phyloP scores from a whole-genome alignment of 768 basidiomycete species.

The Mycena filopes region DNA sequence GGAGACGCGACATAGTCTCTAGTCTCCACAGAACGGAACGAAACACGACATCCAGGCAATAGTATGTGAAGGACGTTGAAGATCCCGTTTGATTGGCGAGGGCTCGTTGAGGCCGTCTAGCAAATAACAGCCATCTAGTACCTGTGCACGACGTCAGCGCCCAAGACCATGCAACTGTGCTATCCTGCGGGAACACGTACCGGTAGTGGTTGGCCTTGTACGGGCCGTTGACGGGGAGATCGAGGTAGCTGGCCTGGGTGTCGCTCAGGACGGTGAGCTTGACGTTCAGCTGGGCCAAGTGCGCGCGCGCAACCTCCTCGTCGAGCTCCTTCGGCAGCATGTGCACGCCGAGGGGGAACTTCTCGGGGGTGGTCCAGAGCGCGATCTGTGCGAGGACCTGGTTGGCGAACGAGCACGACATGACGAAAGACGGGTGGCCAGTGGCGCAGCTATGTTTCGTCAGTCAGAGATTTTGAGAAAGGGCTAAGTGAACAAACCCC shows the following conservation, averaged over 20 bases:
- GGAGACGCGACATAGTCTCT: conserved; percentile 55
- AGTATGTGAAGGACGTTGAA: conserved; percentile 67
- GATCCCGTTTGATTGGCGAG: conserved; percentile 69
- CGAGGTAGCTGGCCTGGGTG: conserved; percentile 90
- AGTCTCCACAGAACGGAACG: conserved; percentile 55
- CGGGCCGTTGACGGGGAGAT: conserved; percentile 83
- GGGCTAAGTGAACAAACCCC: conserved; percentile 58
- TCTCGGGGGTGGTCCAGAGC: conserved; percentile 92
- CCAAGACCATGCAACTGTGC: neutral
- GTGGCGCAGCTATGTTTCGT: conserved; percentile 79
- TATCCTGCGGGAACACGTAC: neutral
- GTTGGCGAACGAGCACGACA: conserved; percentile 99
- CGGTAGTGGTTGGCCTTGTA: conserved; percentile 60
- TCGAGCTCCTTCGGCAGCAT: conserved; percentile 99
- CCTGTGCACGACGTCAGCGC: conserved; percentile 51
- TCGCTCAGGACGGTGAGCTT: conserved; percentile 83
- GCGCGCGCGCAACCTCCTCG: conserved; percentile 98
- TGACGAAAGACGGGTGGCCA: conserved; percentile 99
- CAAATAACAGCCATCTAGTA: conserved; percentile 51
- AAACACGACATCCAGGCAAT: conserved; percentile 53
- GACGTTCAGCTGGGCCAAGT: conserved; percentile 91
- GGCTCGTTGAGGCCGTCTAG: conserved; percentile 85
- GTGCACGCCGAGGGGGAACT: conserved; percentile 97
- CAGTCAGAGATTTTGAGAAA: neutral
- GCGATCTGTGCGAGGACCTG: conserved; percentile 99